These are phyloP conservation scores for Phytophthora pistaciae DNA, from an alignment of 352 stramenopile species.

Conservation along the genomic window DNA sequence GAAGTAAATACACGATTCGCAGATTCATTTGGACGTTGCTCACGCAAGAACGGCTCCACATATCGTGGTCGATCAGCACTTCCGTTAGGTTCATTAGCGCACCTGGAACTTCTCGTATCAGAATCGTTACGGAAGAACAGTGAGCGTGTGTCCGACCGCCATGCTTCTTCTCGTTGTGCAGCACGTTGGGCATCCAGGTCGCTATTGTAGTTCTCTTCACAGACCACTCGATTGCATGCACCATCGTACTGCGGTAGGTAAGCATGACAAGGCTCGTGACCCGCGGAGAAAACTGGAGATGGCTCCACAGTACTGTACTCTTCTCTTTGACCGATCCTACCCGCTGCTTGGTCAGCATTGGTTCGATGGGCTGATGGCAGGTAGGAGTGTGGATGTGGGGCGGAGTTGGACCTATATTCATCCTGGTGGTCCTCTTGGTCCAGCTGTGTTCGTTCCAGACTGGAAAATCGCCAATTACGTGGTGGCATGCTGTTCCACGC, in stretches of 20 bases:
- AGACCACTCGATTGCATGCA: background rate
- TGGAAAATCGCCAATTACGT: background rate
- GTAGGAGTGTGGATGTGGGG: background rate
- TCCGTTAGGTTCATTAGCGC: background rate
- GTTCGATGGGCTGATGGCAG: background rate
- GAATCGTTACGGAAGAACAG: background rate
- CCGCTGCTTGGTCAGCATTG: background rate
- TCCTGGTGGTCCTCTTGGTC: background rate
- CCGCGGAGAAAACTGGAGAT: background rate
- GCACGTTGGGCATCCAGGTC: background rate
- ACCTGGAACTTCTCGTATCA: background rate
- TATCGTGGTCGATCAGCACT: background rate
- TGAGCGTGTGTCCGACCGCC: background rate
- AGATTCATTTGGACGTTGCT: background rate
- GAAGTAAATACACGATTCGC: background rate
- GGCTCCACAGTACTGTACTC: background rate
- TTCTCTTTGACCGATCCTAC: background rate
- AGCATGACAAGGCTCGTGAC: background rate
- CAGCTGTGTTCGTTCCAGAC: background rate
- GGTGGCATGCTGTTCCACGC: background rate
- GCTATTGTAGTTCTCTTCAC: background rate
- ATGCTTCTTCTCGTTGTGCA: background rate
- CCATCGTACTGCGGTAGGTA: background rate
- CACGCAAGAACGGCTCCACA: background rate
- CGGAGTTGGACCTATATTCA: conserved; percentile 2